Evolutionary conservation across 192 early-diverging fungal species (phyloP), one percentile per base, ranked within the genome.

Genomic region (Rhizoclosmatium globosum): DNA sequence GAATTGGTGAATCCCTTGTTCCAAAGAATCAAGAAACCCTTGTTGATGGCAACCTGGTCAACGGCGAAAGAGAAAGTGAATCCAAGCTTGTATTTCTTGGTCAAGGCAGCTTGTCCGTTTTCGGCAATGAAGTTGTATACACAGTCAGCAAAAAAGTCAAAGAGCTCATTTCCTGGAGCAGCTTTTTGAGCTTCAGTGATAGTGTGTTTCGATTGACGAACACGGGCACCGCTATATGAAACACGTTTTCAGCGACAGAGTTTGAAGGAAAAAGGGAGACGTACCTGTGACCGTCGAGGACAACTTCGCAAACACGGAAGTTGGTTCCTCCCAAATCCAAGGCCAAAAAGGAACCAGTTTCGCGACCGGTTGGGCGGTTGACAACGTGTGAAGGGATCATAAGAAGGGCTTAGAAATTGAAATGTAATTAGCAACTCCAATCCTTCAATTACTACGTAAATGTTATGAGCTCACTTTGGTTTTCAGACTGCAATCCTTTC

Each of bases 11-110:
- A 96, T 38, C 96, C 96, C 89, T 99, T 99, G 70, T 94, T 97
- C 84, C 83, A 90, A 47, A 83, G 76, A 67, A 88, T 81, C 71
- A 89, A 78, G 56, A 59, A 70, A 58, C 89, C 89, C 21, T 77
- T 67, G 76, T 85, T 83, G 77, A 90, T 84, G 39, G 81, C 82
- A 19, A 80, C 90, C 80, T 99, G 97, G 62, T 89, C 79, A 64
- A 97, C 92, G 15, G 97, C 94, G 87, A 98, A 99, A 39, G 94
- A 95, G 84, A 99, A 99, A 4, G 97, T 99, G 83, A 94, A 99
- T 39, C 96, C 97, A n/a, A 84, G 79, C 62, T 79, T 72, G 43
- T 56, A 38, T 9, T 4, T 43, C 76, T 57, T 21, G 21, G 15
- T 71, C 17, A 42, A 15, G 21, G 43, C 70, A 42, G 46, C n/a